Percentiles rank a stretch among this genome's conserved stretches.
Evolutionary conservation across 129 eudicot species (phyloP).

Genomic region (Saposhnikovia divaricata): DNA sequence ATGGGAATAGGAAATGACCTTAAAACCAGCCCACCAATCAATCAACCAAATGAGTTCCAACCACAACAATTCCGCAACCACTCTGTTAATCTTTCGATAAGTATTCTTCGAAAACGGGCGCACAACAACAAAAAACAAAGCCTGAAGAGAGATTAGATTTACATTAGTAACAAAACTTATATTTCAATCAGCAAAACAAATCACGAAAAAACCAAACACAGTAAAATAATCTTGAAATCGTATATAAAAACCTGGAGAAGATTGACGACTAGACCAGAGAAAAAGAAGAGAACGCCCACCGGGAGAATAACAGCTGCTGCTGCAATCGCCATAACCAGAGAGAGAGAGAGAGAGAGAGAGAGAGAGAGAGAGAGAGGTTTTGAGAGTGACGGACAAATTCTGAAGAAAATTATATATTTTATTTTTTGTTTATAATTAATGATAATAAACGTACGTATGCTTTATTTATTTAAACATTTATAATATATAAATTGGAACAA

Average conservation of each 20-base stretch:
- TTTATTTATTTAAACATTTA: too few relatives aligned
- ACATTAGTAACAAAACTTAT: background rate
- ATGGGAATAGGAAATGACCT: conserved; percentile 36
- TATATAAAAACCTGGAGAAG: conserved; percentile 44
- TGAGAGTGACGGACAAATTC: background rate
- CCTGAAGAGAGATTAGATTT: conserved; percentile 26
- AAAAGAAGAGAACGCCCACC: conserved; percentile 69
- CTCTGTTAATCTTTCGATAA: conserved; percentile 66
- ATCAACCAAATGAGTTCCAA: conserved; percentile 88
- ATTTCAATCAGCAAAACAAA: background rate
- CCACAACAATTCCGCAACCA: conserved; percentile 78
- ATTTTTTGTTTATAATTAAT: too few relatives aligned
- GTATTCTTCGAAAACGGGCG: conserved; percentile 75
- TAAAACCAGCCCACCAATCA: conserved; percentile 95
- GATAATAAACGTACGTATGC: too few relatives aligned
- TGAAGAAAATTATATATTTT: too few relatives aligned
- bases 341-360: background rate
- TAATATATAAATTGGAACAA: too few relatives aligned
- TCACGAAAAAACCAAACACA: background rate
- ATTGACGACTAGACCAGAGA: conserved; percentile 78
- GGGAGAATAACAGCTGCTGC: conserved; percentile 76
- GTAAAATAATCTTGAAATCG: background rate
- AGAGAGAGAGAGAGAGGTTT: background rate
- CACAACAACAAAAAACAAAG: conserved; percentile 51
- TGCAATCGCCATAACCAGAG: conserved; percentile 55